Evolutionary conservation across 805 yeast genomes (phyloP), one percentile per base, ranked within the genome.

Genomic region (Lachancea thermotolerans): DNA sequence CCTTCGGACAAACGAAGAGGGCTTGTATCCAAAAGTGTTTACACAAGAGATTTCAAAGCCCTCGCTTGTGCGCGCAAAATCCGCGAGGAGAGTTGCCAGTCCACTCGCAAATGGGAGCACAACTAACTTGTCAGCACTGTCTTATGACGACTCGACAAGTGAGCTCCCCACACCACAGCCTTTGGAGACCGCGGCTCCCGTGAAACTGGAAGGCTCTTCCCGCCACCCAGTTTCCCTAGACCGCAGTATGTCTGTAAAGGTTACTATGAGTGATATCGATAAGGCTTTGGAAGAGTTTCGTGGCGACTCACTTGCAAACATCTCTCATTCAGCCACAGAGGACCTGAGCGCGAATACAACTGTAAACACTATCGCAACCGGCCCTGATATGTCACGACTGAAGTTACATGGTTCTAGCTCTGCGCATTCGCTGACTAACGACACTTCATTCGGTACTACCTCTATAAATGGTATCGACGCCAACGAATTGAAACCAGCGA

Each of bases 11-110:
- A 77, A 78, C 44, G 75, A 77, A 43, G 91, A 87, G 10, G 99
- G 99, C 0, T 69, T 91, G 35, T 93, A 89, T 59, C 99, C 99
- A 11, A 85, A 85, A 53, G 79, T 88, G 2, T 91, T 91, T 64
- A 90, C 97, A 1, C 82, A 82, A 53, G 60, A 75, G 9, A 64
- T 68, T 4, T 67, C 65, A 27, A 55, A 62, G 14, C 77, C 81
- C 1, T 48, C 74, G 1, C 54, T 79, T 9, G 60, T 77, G 58
- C 64, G 81, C 50, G 80, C 86, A 4, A 69, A 89, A 47, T 78
- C 85, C 25, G 37, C 54, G 2, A 74, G 87, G 59, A 66, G 79
- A 50, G 52, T 71, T 21, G 57, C 67, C 10, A 63, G 67, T 31
- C 65, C 70, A 1, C 45, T 54, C 1, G 53, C 55, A 10, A 50